phyloP scores from a whole-genome alignment of 441 rosid species.

The Adansonia madagascariensis region DNA sequence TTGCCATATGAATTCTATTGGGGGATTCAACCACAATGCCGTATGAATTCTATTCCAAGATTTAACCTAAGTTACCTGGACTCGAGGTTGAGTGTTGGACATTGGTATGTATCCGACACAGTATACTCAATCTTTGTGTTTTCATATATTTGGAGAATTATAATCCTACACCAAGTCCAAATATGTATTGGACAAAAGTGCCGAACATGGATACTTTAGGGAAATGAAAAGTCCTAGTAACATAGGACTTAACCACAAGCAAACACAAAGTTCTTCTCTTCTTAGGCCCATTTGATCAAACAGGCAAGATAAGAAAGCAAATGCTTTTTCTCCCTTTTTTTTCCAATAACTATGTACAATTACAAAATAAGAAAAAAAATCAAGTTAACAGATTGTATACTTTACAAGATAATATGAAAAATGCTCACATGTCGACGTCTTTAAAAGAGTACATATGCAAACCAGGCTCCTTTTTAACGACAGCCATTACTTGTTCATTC shows the following conservation, averaged over 20 bases:
- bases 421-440: slow-evolving; percentile 87
- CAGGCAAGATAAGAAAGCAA: background rate
- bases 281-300: background rate
- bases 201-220: no score
- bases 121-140: no score
- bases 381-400: slow-evolving; percentile 3
- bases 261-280: background rate
- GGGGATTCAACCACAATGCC: background rate
- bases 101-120: no score
- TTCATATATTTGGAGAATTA: no score
- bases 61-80: no score
- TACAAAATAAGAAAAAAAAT: background rate
- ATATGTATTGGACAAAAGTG: no score
- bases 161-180: no score
- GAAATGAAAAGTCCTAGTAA: no score
- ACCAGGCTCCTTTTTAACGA: slow-evolving; percentile 62
- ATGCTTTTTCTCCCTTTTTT: background rate
- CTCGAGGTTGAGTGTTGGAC: no score
- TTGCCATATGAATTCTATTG: background rate
- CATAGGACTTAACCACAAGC: background rate
- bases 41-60: background rate
- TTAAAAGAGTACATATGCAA: slow-evolving; percentile 79
- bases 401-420: slow-evolving; percentile 15
- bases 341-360: background rate
- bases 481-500: slow-evolving; percentile 72